A percentile compares a stretch with the other conserved stretches of the same genome.
These are phyloP conservation scores for Debaryomyces sp. DNA, from an alignment of 1,139 yeast genomes.

Conservation along the genomic window DNA sequence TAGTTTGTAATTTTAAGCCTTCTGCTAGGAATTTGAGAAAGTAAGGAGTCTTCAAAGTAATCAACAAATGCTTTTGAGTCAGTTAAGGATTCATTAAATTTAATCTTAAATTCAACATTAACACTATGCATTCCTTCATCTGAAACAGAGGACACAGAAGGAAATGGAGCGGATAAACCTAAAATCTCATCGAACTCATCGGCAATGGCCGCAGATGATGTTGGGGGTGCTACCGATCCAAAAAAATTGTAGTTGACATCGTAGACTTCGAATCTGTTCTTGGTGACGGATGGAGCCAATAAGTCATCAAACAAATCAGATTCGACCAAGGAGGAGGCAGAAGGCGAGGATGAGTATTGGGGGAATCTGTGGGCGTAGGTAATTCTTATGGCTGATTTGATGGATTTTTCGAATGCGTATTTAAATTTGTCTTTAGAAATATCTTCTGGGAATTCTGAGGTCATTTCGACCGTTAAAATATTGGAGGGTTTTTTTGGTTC, in stretches of 20 bases:
- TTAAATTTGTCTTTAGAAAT: constrained; percentile 32
- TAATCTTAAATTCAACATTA: constrained; percentile 50
- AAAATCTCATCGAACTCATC: constrained; percentile 48
- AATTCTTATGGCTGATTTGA: constrained; percentile 35
- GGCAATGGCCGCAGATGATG: constrained; percentile 16
- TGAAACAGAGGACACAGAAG: constrained; percentile 12
- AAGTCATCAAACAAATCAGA: constrained; percentile 68
- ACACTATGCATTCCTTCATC: constrained; percentile 20
- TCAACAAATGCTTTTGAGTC: constrained; percentile 43
- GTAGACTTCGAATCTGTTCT: constrained; percentile 56
- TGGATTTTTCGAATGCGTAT: constrained; percentile 33
- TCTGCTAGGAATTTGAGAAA: constrained; percentile 34
- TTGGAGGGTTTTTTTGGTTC: constrained; percentile 32
- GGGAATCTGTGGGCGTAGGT: constrained; percentile 49
- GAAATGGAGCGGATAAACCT: constrained; percentile 34
- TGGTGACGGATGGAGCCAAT: constrained; percentile 57
- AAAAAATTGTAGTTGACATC: constrained; percentile 32
- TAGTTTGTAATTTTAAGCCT: constrained; percentile 15
- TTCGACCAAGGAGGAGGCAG: constrained; percentile 21
- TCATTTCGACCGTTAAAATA: constrained; percentile 27
- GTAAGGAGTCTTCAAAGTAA: constrained; percentile 34
- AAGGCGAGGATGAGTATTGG: constrained; percentile 49
- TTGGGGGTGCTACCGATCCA: constrained; percentile 8
- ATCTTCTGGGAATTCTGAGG: constrained; percentile 30
- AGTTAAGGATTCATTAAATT: constrained; percentile 32